Base-by-base conservation (phyloP, 1,284 basidiomycete genomes). In the Fomitopsis palustris region DNA sequence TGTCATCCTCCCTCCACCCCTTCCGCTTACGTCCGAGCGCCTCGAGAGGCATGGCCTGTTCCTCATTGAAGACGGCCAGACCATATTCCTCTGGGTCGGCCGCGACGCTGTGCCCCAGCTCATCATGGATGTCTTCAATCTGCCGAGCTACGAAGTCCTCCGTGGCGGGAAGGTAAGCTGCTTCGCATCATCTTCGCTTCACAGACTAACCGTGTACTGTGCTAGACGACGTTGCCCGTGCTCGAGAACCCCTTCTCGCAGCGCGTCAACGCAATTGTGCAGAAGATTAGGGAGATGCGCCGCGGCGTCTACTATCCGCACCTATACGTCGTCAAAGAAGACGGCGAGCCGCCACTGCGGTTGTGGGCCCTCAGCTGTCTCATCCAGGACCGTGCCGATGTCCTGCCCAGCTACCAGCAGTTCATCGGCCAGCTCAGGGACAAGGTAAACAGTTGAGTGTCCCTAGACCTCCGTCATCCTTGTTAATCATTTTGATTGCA, bases 321-420 rank as follows among this genome's bases (percentile, higher is more conserved):
- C 71, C 78, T 99, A n/a, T 99, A 98, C 72, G 80, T 99, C 45
- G 96, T 98, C 69, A 99, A 99, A 78, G 95, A 97, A 73, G 97
- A 99, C 69, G 96, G 95, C 58, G 97, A 99, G 75, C 93, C 95
- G 2, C 88, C 94, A 53, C 78, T 99, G 70, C 81, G 96, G 61
- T 83, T 95, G 65, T 98, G 96, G 96, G 97, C 96, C 0, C 81
- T 99, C 64, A 95, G 93, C 70, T 84, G 88, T 72, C 84, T 99
- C 67, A 90, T 99, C 68, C 96, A 99, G 77, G 97, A 99, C 75
- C 88, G 97, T 60, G 90, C 94, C 69, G 97, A 99, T 74, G 88
- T 93, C 64, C 82, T 95, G 70, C 94, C 94, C 51, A 96, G 94
- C 73, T 99, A 99, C 76, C 90, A 94, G 69, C 96, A 98, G 75